These are phyloP conservation scores for Chlorella sp. DNA, from an alignment of 139 green algal genomes.

Conservation along the genomic window DNA sequence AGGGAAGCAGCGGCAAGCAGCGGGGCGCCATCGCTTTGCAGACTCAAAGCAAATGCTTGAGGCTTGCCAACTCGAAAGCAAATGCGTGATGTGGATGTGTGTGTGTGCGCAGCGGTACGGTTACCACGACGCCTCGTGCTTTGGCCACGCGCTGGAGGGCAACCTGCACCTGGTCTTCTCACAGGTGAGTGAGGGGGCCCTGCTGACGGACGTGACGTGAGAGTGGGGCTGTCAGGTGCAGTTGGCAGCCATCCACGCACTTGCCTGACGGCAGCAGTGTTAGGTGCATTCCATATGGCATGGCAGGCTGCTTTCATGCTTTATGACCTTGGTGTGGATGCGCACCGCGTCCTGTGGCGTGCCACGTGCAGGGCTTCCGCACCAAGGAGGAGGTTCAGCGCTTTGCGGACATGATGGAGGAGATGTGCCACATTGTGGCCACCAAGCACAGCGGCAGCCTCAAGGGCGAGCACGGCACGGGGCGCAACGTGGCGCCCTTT, in stretches of 20 bases:
- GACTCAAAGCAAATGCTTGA: no score
- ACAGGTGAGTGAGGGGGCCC: slow-evolving; percentile 55
- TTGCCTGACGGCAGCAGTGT: no score
- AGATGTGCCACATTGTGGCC: slow-evolving; percentile 96
- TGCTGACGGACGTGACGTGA: no score
- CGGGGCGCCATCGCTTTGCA: no score
- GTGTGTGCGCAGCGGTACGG: slow-evolving; percentile 40
- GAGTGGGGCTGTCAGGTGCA: no score
- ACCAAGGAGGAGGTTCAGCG: slow-evolving; percentile 88
- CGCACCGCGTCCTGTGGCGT: no score
- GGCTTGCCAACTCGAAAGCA: no score
- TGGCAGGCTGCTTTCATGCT: no score
- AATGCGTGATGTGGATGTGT: background rate
- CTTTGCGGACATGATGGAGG: slow-evolving; percentile 92
- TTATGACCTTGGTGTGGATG: no score
- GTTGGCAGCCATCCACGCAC: no score
- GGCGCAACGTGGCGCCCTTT: slow-evolving; percentile 92
- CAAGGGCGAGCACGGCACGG: slow-evolving; percentile 93
- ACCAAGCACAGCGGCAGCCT: slow-evolving; percentile 89
- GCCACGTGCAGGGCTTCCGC: slow-evolving; percentile 56
- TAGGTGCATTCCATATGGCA: no score
- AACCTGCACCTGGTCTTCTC: slow-evolving; percentile 97
- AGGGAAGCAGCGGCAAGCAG: no score
- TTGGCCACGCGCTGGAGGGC: slow-evolving; percentile 95
- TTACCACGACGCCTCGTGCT: slow-evolving; percentile 93